A percentile compares a stretch with the other conserved stretches of the same genome.
Conservation (phyloP, 352 stramenopile species). For the Saprolegnia parasitica region DNA sequence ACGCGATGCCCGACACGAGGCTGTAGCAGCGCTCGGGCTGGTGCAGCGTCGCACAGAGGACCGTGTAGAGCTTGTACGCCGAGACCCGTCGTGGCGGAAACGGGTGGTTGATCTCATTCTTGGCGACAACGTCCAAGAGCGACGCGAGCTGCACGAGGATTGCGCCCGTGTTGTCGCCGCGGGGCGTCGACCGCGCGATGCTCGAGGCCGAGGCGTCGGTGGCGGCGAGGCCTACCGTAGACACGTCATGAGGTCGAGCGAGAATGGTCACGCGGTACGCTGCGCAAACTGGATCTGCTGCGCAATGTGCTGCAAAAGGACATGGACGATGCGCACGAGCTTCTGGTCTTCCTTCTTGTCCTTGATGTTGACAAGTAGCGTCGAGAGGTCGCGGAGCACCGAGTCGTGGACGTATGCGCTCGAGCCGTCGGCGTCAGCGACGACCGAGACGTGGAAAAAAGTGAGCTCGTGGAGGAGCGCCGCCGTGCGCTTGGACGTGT, state of each 20-base stretch:
- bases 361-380: slow-evolving; percentile 61
- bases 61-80: slow-evolving; percentile 54
- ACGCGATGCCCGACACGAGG: slow-evolving; percentile 33
- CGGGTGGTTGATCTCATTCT: slow-evolving; percentile 42
- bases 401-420: slow-evolving; percentile 38
- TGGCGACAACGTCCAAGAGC: slow-evolving; percentile 20
- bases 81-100: slow-evolving; percentile 47
- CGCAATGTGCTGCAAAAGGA: slow-evolving; percentile 52
- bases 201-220: too few relatives aligned
- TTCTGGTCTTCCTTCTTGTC: slow-evolving; percentile 80
- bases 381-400: slow-evolving; percentile 58
- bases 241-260: not conserved
- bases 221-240: too few relatives aligned
- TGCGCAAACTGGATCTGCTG: slow-evolving; percentile 37
- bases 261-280: not conserved
- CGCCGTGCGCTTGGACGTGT: slow-evolving; percentile 61
- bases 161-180: slow-evolving; percentile 23
- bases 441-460: slow-evolving; percentile 66
- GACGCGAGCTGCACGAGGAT: slow-evolving; percentile 13
- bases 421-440: slow-evolving; percentile 18
- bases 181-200: slow-evolving; percentile 8
- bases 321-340: slow-evolving; percentile 55
- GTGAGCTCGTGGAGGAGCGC: slow-evolving; percentile 64
- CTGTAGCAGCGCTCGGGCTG: slow-evolving; percentile 44
- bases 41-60: slow-evolving; percentile 48